phyloP scores from a whole-genome alignment of 1,284 basidiomycete species.

The Rhodotorula sp. region DNA sequence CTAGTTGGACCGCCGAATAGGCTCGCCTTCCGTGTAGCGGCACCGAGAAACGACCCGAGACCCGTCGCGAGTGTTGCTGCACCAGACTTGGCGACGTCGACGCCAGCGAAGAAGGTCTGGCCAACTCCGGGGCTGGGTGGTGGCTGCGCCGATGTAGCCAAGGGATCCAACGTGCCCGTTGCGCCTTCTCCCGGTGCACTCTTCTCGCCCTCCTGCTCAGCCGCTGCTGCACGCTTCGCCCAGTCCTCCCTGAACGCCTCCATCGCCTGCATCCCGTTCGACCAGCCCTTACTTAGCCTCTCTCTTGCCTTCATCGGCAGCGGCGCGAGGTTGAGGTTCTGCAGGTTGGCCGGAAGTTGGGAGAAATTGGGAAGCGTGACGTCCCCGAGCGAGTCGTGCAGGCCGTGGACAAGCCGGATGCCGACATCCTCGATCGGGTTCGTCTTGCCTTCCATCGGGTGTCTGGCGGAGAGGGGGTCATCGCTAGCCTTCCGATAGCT shows the following conservation, averaged over 20 bases:
- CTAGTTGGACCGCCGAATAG: background rate
- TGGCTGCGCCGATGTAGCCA: background rate
- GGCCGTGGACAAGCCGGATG: conserved; percentile 78
- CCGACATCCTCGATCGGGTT: conserved; percentile 86
- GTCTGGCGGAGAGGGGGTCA: conserved; percentile 48
- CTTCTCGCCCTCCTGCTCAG: background rate
- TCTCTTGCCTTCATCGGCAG: conserved; percentile 16
- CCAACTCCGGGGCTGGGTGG: background rate
- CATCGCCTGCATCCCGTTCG: conserved; percentile 10
- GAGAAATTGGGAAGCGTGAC: conserved; percentile 62
- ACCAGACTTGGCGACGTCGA: conserved; percentile 36
- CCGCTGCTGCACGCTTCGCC: conserved; percentile 2
- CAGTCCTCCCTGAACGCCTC: conserved; percentile 8
- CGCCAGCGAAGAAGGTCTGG: conserved; percentile 25
- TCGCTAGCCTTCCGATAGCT: background rate
- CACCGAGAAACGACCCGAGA: conserved; percentile 23
- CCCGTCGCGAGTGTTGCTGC: conserved; percentile 28
- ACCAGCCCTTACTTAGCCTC: conserved; percentile 8
- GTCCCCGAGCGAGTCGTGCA: conserved; percentile 65
- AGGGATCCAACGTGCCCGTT: background rate
- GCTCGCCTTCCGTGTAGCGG: conserved; percentile 8
- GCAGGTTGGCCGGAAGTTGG: conserved; percentile 1
- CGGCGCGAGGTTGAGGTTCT: conserved; percentile 3
- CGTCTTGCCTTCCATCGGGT: conserved; percentile 83
- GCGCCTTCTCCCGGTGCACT: background rate